Base-by-base conservation (phyloP, 2,329 filamentous ascomycete species). In the Pyricularia sp. region DNA sequence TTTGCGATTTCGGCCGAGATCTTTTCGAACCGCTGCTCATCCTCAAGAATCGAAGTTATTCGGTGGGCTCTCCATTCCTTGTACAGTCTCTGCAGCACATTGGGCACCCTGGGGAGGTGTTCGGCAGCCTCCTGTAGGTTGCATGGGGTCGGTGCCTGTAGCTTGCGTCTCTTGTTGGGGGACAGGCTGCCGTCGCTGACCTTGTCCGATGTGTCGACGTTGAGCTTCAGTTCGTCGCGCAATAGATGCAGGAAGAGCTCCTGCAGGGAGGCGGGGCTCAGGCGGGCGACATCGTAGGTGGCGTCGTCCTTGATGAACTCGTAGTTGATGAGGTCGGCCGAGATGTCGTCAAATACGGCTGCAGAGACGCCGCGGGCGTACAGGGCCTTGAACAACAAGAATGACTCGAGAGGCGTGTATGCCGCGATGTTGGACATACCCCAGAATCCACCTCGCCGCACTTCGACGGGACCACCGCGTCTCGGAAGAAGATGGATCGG, bases 181-280 rank as follows among this genome's bases (percentile, higher is more conserved):
- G 81, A 81, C 44, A 78, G 72, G 35, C 80, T 75, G 63, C 77
- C 78, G 68, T 82, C 82, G 65, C 74, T 72, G 66, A 74, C 75
- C 28, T 75, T 71, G 66, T 72, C 71, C 9, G 70, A 53, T 68
- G 44, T 72, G 68, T 64, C 71, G 67, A 70, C 74, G 67, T 88
- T 83, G 65, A 73, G 74, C 70, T 77, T 84, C 68, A 87, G 75
- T 74, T 94, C 91, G 69, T 96, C 89, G 69, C 85, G 84, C 73
- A 97, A 76, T 66, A 96, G 78, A 12, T 85, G 82, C 69, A 92
- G 78, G 74, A 96, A 97, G 64, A 94, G 82, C 72, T 88, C 84
- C 75, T 90, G 86, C 69, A 97, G 79, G 59, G 91, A 85, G 75
- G 93, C 89, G 8, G 92, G 86, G 62, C 81, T 88, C 73, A 97